A percentile compares a stretch with the other conserved stretches of the same genome.
These are phyloP conservation scores for Pseudogymnoascus sp. DNA, from an alignment of 2,329 filamentous ascomycete species.

Conservation along the genomic window DNA sequence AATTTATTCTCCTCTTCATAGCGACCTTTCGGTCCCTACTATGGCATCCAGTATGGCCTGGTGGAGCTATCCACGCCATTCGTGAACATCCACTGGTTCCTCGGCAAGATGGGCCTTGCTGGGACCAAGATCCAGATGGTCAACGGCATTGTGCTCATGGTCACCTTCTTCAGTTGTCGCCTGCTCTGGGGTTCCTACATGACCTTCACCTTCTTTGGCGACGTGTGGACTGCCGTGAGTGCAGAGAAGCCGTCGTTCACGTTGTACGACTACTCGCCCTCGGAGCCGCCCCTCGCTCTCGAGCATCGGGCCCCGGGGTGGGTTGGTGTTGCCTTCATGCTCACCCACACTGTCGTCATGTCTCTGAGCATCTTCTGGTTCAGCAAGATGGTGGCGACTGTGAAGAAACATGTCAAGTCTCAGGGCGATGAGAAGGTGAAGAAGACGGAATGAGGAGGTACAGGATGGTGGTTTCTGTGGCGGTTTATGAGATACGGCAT, in stretches of 20 bases:
- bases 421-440: neutral
- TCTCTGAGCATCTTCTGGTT: slow-evolving; percentile 78
- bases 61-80: slow-evolving; percentile 80
- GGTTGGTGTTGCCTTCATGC: slow-evolving; percentile 61
- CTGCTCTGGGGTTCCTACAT: slow-evolving; percentile 71
- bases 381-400: slow-evolving; percentile 62
- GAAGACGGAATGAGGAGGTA: neutral
- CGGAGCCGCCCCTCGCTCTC: slow-evolving; percentile 24
- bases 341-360: slow-evolving; percentile 62
- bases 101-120: slow-evolving; percentile 73
- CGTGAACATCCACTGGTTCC: slow-evolving; percentile 84
- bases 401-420: neutral
- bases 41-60: slow-evolving; percentile 69
- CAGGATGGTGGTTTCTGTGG: neutral
- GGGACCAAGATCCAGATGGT: slow-evolving; percentile 66
- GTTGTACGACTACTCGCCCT: slow-evolving; percentile 41
- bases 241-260: slow-evolving; percentile 35
- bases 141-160: slow-evolving; percentile 63
- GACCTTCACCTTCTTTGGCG: slow-evolving; percentile 57
- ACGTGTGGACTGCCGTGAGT: slow-evolving; percentile 45
- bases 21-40: slow-evolving; percentile 77
- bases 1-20: slow-evolving; percentile 29
- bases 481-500: neutral
- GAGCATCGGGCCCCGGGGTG: slow-evolving; percentile 35
- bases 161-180: slow-evolving; percentile 66